Base-by-base conservation (phyloP, 208 protist genomes). In the Strigomonas culicis region DNA sequence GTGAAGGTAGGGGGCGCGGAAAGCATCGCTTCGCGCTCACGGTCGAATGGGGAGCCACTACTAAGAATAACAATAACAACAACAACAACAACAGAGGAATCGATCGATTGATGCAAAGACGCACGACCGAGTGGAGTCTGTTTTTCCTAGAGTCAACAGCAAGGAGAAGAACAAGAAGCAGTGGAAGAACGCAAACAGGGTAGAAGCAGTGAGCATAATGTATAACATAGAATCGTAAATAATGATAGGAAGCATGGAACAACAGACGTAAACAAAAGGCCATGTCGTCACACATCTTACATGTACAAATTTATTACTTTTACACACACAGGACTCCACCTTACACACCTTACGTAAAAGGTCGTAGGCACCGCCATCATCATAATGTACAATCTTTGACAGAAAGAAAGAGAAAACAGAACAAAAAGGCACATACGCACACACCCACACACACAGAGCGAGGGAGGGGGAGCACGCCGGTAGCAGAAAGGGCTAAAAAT, bases 401-500 rank as follows among this genome's bases (percentile, higher is more conserved):
- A 58, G 30, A 7, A n/a, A 31, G 21, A 58, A 31, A 58, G 52
- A 36, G 36, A 62, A 15, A 64, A 34, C 19, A 43, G 30, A 1
- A 50, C 31, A 36, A 32, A 57, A 56, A 60, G 25, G 11, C 17
- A 36, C 24, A 52, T 19, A 64, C 17, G 22, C 41, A 61, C n/a
- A 50, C 25, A 41, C 8, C 8, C 6, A 41, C 8, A 41, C 36
- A 41, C 8, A 41, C 8, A 41, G 36, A 41, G 43, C 2, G 56
- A 6, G 11, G 22, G 21, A 58, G 24, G 30, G 32, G 27, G n/a
- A 28, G 17, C 8, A n/a, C n/a, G n/a, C n/a, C n/a, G n/a, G n/a
- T n/a, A n/a, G n/a, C n/a, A n/a, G n/a, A 63, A 41, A 22, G 28
- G 2, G 32, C 22, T 84, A 93, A 58, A 90, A 93, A 21, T 85